Evolutionary conservation across 169 alveolate genomes (phyloP).

Genomic region (Cryptosporidium meleagridis): DNA sequence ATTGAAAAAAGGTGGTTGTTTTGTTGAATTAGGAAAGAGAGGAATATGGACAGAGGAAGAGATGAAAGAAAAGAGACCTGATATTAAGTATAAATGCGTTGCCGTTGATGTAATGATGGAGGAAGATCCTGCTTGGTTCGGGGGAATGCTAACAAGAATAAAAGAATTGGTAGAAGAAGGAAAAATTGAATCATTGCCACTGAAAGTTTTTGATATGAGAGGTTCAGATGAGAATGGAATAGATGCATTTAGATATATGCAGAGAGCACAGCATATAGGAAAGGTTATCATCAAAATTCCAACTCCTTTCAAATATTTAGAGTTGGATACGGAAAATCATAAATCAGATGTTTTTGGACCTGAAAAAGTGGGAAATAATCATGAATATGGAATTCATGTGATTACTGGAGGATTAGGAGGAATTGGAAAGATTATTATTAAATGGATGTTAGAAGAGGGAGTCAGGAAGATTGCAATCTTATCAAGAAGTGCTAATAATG

Average conservation of each 20-base stretch:
- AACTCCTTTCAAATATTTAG: slow-evolving; percentile 19
- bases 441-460: too few relatives aligned
- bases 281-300: slow-evolving; percentile 70
- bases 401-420: too few relatives aligned
- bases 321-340: slow-evolving; percentile 30
- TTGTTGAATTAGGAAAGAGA: slow-evolving; percentile 68
- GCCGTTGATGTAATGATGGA: slow-evolving; percentile 54
- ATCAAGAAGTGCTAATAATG: too few relatives aligned
- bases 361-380: too few relatives aligned
- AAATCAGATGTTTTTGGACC: too few relatives aligned
- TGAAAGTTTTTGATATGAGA: background rate
- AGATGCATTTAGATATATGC: slow-evolving; percentile 72
- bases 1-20: slow-evolving; percentile 8
- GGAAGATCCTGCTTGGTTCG: slow-evolving; percentile 60
- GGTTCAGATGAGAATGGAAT: background rate
- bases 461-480: too few relatives aligned
- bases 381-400: too few relatives aligned
- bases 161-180: slow-evolving; percentile 54
- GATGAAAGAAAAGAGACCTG: background rate
- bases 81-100: slow-evolving; percentile 34
- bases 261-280: slow-evolving; percentile 75
- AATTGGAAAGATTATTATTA: too few relatives aligned
- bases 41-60: slow-evolving; percentile 38
- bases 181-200: background rate
- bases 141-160: slow-evolving; percentile 8